Percentiles rank a stretch among this genome's conserved stretches.
These are phyloP conservation scores for Cicer chorassanicum DNA, from an alignment of 306 rosid genomes.

Conservation along the genomic window DNA sequence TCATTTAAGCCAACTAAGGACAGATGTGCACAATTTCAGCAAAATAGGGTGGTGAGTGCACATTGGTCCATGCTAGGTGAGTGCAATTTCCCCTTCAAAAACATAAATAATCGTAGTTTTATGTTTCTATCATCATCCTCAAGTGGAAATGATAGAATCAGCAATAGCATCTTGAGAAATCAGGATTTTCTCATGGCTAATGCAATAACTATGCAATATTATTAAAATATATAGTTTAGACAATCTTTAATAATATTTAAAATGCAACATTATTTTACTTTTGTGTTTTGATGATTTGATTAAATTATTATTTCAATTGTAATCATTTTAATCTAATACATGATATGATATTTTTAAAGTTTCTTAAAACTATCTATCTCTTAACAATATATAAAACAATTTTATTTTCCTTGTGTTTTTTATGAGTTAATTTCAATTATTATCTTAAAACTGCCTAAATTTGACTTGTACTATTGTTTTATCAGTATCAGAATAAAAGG, in stretches of 20 bases:
- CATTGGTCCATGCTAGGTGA: neutral
- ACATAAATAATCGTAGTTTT: constrained; percentile 8
- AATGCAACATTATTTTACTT: too few species aligned
- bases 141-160: constrained; percentile 17
- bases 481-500: constrained; percentile 40
- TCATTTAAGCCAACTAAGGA: neutral
- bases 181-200: neutral
- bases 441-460: constrained; percentile 8
- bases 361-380: too few species aligned
- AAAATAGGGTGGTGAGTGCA: neutral
- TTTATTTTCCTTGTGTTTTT: too few species aligned
- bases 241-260: too few species aligned
- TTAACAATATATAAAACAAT: too few species aligned
- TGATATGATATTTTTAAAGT: too few species aligned
- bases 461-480: constrained; percentile 19
- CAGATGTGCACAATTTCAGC: neutral
- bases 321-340: too few species aligned
- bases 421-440: neutral
- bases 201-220: neutral
- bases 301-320: too few species aligned
- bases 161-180: neutral
- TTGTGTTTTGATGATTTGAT: too few species aligned
- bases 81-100: neutral
- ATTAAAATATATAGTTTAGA: too few species aligned
- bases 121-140: constrained; percentile 22